These are phyloP conservation scores for Elymus sibiricus DNA, from an alignment of 176 grass and related monocot species.

Conservation along the genomic window DNA sequence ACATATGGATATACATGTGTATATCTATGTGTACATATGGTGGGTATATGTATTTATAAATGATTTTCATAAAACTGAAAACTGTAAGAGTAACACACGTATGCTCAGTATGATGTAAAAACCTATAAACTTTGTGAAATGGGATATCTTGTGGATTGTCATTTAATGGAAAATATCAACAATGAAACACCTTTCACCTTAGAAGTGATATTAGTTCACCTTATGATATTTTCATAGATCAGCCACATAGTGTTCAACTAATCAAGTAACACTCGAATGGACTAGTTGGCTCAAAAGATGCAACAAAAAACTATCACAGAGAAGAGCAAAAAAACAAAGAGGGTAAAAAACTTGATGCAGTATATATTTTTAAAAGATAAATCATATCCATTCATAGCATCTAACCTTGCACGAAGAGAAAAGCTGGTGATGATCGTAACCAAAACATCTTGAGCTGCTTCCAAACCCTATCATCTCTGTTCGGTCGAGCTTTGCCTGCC, in stretches of 20 bases:
- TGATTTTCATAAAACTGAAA: neutral
- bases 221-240: neutral
- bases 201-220: neutral
- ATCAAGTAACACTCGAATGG: neutral
- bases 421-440: constrained; percentile 25
- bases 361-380: neutral
- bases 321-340: neutral
- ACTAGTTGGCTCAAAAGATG: neutral
- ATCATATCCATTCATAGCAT: constrained; percentile 2
- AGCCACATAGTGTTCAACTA: neutral
- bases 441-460: constrained; percentile 26
- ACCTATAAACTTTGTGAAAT: no score
- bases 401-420: constrained; percentile 63
- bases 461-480: constrained; percentile 52
- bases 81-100: neutral
- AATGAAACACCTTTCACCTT: neutral
- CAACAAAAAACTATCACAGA: neutral
- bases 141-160: no score
- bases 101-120: neutral
- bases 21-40: neutral
- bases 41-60: neutral
- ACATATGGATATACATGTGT: no score
- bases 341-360: neutral
- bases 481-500: neutral
- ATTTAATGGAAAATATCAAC: neutral